Evolutionary conservation across 345 rosid species (phyloP).

Genomic region (thale cress (Arabidopsis thaliana)): DNA sequence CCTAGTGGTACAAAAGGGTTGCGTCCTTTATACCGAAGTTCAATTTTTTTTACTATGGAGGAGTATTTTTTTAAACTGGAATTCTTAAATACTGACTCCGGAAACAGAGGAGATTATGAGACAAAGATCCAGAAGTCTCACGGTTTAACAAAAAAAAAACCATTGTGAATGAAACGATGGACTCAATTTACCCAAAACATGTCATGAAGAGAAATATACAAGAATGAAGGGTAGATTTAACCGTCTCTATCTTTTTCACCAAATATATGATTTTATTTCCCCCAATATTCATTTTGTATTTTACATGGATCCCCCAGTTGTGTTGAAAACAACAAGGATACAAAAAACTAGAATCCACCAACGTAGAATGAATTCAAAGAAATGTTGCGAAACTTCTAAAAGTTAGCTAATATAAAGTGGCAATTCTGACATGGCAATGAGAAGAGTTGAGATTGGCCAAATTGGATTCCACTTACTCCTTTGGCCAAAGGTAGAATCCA

Average conservation of each 20-base stretch:
- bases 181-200: no score
- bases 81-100: no score
- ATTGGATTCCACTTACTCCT: constrained; percentile 27
- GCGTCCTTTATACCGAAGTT: no score
- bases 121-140: no score
- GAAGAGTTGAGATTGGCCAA: constrained; percentile 34
- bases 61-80: no score
- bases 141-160: no score
- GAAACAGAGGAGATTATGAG: no score
- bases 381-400: not conserved
- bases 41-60: no score
- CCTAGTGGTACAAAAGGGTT: no score
- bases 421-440: constrained; percentile 5
- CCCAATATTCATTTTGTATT: not conserved
- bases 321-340: not conserved
- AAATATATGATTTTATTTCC: not conserved
- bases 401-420: not conserved
- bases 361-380: not conserved
- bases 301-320: not conserved
- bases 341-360: constrained; percentile 1
- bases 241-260: not conserved
- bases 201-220: not conserved
- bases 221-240: not conserved
- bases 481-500: no score
- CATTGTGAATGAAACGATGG: not conserved